These are phyloP conservation scores for Gastrolobium bilobum DNA, from an alignment of 306 rosid genomes.

Conservation along the genomic window DNA sequence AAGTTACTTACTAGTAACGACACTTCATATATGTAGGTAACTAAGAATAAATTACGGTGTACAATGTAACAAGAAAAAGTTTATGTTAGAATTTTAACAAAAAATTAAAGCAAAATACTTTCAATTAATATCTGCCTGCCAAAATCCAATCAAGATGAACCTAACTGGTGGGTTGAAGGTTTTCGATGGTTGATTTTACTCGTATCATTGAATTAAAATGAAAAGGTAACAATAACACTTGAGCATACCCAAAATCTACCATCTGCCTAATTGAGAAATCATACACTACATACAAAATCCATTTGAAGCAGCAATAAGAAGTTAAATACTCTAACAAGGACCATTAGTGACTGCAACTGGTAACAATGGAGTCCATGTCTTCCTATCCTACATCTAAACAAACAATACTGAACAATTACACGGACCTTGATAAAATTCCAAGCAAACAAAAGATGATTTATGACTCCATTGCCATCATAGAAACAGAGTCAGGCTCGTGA, in stretches of 20 bases:
- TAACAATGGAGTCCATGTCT: constrained; percentile 43
- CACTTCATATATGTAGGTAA: no score
- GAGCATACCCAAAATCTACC: constrained; percentile 24
- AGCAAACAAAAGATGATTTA: constrained; percentile 44
- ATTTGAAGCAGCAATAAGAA: constrained; percentile 43
- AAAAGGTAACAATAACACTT: neutral
- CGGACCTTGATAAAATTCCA: constrained; percentile 29
- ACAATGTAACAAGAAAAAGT: no score
- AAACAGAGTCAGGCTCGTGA: constrained; percentile 70
- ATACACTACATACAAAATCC: constrained; percentile 57
- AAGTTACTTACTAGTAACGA: no score
- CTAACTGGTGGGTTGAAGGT: no score
- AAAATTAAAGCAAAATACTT: no score
- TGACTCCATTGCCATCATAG: constrained; percentile 66
- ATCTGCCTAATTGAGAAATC: constrained; percentile 41
- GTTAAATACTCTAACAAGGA: constrained; percentile 46
- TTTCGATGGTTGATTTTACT: neutral
- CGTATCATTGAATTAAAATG: neutral
- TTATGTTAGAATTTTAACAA: no score
- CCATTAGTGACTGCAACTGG: constrained; percentile 37
- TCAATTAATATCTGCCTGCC: no score
- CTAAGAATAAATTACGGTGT: no score
- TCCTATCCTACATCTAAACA: constrained; percentile 57
- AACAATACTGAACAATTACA: constrained; percentile 49
- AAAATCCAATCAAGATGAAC: no score